Percentiles rank a stretch among this genome's conserved stretches.
phyloP scores from a whole-genome alignment of 1,284 basidiomycete species.

The Hymenochaete sp. region DNA sequence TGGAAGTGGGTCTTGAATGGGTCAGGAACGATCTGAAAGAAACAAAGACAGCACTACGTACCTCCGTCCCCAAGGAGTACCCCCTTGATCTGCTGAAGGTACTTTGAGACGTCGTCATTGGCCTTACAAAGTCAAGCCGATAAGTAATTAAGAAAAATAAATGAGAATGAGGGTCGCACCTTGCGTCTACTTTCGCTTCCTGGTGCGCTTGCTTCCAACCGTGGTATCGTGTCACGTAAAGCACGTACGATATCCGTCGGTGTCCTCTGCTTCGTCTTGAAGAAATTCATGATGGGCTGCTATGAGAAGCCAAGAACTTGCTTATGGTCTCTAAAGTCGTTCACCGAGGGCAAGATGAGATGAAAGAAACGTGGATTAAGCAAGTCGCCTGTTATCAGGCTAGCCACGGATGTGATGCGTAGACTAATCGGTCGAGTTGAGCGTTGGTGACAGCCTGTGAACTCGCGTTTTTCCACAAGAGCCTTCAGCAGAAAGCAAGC shows the following conservation, averaged over 20 bases:
- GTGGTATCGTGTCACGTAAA: constrained; percentile 70
- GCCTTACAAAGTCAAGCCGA: constrained; percentile 41
- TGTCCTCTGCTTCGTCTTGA: constrained; percentile 81
- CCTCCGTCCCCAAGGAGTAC: constrained; percentile 85
- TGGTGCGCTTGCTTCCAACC: constrained; percentile 64
- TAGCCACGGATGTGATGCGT: too few species aligned
- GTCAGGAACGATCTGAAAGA: constrained; percentile 3
- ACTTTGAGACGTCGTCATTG: constrained; percentile 82
- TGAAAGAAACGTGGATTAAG: too few species aligned
- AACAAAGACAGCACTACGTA: constrained; percentile 30
- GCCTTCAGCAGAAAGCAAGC: too few species aligned
- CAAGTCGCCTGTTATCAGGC: too few species aligned
- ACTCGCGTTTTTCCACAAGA: too few species aligned
- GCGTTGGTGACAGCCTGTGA: too few species aligned
- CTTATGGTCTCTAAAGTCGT: too few species aligned
- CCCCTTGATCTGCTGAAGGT: constrained; percentile 80
- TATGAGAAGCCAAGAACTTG: too few species aligned
- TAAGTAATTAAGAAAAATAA: constrained; percentile 9
- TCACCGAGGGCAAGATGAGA: too few species aligned
- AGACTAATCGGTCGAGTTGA: too few species aligned
- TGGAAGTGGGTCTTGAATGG: constrained; percentile 59
- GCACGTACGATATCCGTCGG: constrained; percentile 79
- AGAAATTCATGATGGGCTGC: constrained; percentile 99
- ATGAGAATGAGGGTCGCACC: constrained; percentile 36
- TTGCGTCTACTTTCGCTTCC: constrained; percentile 72